Base-by-base conservation (phyloP, 331 rosid species). In the Cydonia oblonga region DNA sequence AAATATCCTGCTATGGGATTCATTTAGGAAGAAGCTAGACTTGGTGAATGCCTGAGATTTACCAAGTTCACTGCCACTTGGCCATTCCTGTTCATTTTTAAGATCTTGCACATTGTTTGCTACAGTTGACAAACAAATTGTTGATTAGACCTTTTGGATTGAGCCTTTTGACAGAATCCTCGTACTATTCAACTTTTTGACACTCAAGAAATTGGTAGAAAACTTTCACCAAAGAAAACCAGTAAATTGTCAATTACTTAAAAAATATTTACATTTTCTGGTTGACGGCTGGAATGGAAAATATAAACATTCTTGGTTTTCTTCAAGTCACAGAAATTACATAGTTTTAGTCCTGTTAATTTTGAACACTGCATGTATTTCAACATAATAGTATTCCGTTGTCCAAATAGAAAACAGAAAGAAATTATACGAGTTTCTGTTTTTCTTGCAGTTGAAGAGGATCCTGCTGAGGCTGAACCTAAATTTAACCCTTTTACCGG, bases 401-500 rank as follows among this genome's bases (percentile, higher is more conserved):
- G 28, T 33, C 6, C 38, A 24, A 57, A 6, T 9, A 5, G 60
- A 22, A 14, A 2, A 5, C 25, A 18, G 35, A 56, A 56, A 53
- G 14, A 19, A 32, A 40, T 40, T 49, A 1, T 18, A 16, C 1
- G 58, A 18, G 20, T 58, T 11, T 5, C 20, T 11, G 23, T 11
- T 76, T 49, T 54, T 77, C 70, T 75, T 78, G 80, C 84, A 89
- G 97, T 30, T 75, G 83, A 84, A 82, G 98, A 89, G 77, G 78
- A 74, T 70, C 80, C 87, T 46, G 87, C 84, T 67, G 92, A 79
- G 75, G 35, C 76, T 19, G 97, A 91, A 73, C 93, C 92, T 23
- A 91, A 88, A 79, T 95, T 95, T 81, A 90, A 84, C 70, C 93
- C 99, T 68, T 95, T 95, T 82, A 72, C 92, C 40, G 99, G 99